These are phyloP conservation scores for Darksidea phi DNA, from an alignment of 495 filamentous ascomycete genomes.

Conservation along the genomic window DNA sequence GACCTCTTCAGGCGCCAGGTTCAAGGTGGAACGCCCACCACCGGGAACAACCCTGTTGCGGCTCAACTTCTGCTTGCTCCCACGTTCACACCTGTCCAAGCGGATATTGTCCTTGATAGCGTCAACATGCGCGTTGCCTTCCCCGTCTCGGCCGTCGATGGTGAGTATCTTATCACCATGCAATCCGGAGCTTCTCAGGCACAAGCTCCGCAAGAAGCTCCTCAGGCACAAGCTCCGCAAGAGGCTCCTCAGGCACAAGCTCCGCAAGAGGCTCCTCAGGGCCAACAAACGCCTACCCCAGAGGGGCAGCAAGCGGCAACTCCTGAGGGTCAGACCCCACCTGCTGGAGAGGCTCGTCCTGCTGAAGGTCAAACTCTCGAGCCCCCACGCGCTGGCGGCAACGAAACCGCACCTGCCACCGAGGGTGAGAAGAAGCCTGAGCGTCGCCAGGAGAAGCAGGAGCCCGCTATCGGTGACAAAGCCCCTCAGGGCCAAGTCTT, in stretches of 20 bases:
- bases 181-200: conserved; percentile 6
- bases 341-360: background rate
- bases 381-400: background rate
- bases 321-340: background rate
- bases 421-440: background rate
- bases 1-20: conserved; percentile 3
- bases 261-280: background rate
- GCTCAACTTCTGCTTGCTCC: conserved; percentile 37
- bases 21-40: conserved; percentile 10
- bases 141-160: conserved; percentile 32
- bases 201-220: background rate
- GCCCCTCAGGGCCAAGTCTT: conserved; percentile 1
- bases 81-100: conserved; percentile 37
- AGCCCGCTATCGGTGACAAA: background rate
- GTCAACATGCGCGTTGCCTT: conserved; percentile 33
- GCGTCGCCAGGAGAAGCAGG: background rate
- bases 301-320: background rate
- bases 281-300: background rate
- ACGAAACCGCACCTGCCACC: background rate
- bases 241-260: background rate
- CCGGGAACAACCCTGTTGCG: conserved; percentile 26
- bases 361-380: background rate
- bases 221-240: too few relatives aligned
- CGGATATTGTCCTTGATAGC: conserved; percentile 27
- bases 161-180: conserved; percentile 38